A percentile compares a stretch with the other conserved stretches of the same genome.
Conservation (phyloP, 306 rosid genomes). For the Phaseolus lunatus region DNA sequence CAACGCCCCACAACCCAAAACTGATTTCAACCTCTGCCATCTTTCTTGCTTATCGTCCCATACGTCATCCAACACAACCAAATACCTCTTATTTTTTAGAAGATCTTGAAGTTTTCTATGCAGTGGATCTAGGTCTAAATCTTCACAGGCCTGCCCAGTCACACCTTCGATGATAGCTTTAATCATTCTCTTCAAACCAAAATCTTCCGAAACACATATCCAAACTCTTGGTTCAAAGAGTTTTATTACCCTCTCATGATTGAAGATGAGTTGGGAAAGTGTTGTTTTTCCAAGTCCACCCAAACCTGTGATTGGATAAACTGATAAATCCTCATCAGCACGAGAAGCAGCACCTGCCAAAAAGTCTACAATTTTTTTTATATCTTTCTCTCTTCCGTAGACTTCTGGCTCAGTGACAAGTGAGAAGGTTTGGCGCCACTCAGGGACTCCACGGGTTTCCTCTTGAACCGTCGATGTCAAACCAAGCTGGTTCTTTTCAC, state of each 20-base stretch:
- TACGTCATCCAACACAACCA: slow-evolving; percentile 59
- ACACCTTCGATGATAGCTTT: slow-evolving; percentile 30
- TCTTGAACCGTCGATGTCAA: not conserved
- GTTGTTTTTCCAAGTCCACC: slow-evolving; percentile 54
- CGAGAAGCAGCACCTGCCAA: slow-evolving; percentile 7
- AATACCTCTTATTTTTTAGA: slow-evolving; percentile 18
- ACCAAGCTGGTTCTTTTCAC: slow-evolving; percentile 15
- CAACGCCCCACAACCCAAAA: slow-evolving; percentile 42
- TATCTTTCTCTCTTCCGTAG: slow-evolving; percentile 45
- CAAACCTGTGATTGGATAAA: slow-evolving; percentile 34
- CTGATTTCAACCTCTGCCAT: slow-evolving; percentile 45
- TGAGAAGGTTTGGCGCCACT: slow-evolving; percentile 37
- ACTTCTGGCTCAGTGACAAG: slow-evolving; percentile 8
- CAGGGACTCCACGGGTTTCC: not conserved
- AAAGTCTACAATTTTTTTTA: slow-evolving; percentile 20
- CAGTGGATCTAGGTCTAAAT: not conserved
- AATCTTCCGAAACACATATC: slow-evolving; percentile 47
- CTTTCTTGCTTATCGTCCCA: slow-evolving; percentile 50
- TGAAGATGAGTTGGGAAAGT: slow-evolving; percentile 50
- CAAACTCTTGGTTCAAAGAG: slow-evolving; percentile 39
- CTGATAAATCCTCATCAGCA: not conserved
- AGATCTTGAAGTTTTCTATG: slow-evolving; percentile 8
- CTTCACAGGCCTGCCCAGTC: not conserved
- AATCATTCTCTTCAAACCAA: slow-evolving; percentile 19
- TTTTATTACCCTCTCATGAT: not conserved